A percentile compares a stretch with the other conserved stretches of the same genome.
Evolutionary conservation across 345 rosid species (phyloP).

Genomic region (Cochlearia excelsa): DNA sequence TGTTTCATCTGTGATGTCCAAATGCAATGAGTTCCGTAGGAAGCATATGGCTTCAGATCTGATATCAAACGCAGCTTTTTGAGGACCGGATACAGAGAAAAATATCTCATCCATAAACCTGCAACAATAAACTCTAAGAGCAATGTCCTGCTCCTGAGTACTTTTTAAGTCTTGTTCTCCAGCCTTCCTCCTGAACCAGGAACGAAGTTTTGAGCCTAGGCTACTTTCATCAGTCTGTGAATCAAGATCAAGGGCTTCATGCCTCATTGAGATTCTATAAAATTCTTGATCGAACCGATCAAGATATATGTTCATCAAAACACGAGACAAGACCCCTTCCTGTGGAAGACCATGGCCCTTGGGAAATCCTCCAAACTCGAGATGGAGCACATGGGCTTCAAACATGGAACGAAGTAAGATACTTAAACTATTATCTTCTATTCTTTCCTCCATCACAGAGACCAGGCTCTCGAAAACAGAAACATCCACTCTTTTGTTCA

Average conservation of each 20-base stretch:
- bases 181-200: slow-evolving; percentile 80
- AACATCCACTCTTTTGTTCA: slow-evolving; percentile 54
- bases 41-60: slow-evolving; percentile 51
- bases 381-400: slow-evolving; percentile 63
- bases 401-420: slow-evolving; percentile 60
- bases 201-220: slow-evolving; percentile 59
- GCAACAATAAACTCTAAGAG: slow-evolving; percentile 58
- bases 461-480: slow-evolving; percentile 50
- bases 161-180: slow-evolving; percentile 42
- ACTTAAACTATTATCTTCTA: slow-evolving; percentile 52
- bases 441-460: slow-evolving; percentile 58
- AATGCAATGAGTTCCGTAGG: slow-evolving; percentile 46
- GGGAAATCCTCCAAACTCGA: slow-evolving; percentile 86
- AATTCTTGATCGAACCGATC: slow-evolving; percentile 66
- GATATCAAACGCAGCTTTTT: slow-evolving; percentile 53
- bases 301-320: slow-evolving; percentile 79
- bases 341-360: slow-evolving; percentile 98
- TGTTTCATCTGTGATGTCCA: slow-evolving; percentile 50
- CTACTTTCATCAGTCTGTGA: slow-evolving; percentile 29
- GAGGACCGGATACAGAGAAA: slow-evolving; percentile 66
- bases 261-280: slow-evolving; percentile 66
- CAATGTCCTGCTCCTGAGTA: slow-evolving; percentile 25
- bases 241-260: slow-evolving; percentile 62
- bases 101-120: slow-evolving; percentile 85
- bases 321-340: slow-evolving; percentile 79